Evolutionary conservation across 805 yeast species (phyloP).

Genomic region (Trichomonascus vanleenenianus): DNA sequence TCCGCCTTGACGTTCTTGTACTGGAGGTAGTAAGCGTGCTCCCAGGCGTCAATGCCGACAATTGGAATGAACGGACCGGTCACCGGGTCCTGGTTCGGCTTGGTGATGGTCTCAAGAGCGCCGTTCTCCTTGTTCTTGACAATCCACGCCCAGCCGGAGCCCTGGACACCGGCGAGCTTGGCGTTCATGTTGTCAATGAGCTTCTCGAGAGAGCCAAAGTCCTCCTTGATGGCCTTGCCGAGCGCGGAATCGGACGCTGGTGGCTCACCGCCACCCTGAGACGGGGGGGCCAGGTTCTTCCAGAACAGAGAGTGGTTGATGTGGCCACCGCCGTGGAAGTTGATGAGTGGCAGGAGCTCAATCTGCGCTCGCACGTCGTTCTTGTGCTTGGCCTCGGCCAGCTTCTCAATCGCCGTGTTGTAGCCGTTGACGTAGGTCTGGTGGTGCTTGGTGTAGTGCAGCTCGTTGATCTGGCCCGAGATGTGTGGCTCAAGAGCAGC

Average conservation of each 20-base stretch:
- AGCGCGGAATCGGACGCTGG: slow-evolving; percentile 49
- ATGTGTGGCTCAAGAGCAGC: slow-evolving; percentile 82
- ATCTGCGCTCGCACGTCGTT: slow-evolving; percentile 53
- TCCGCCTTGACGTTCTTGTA: slow-evolving; percentile 87
- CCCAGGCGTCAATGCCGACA: slow-evolving; percentile 94
- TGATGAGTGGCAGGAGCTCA: slow-evolving; percentile 62
- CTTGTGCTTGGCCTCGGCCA: slow-evolving; percentile 51
- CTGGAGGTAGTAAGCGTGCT: slow-evolving; percentile 91
- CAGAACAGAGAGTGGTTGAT: slow-evolving; percentile 81
- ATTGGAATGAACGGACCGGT: slow-evolving; percentile 62
- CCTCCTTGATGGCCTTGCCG: slow-evolving; percentile 47
- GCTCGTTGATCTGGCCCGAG: slow-evolving; percentile 77
- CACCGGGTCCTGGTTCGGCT: slow-evolving; percentile 82
- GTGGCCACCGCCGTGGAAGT: slow-evolving; percentile 91
- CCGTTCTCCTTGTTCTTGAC: slow-evolving; percentile 68
- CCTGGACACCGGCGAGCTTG: slow-evolving; percentile 80
- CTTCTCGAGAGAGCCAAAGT: slow-evolving; percentile 68
- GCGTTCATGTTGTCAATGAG: slow-evolving; percentile 57
- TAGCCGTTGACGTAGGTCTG: slow-evolving; percentile 85
- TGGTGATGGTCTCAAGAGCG: slow-evolving; percentile 70
- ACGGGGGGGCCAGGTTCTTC: slow-evolving; percentile 75
- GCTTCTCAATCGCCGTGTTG: slow-evolving; percentile 70
- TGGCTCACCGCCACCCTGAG: slow-evolving; percentile 67
- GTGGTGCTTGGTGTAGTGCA: slow-evolving; percentile 84
- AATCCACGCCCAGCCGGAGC: slow-evolving; percentile 93